Evolutionary conservation across 306 rosid species (phyloP).

Genomic region (Sesbania bispinosa): DNA sequence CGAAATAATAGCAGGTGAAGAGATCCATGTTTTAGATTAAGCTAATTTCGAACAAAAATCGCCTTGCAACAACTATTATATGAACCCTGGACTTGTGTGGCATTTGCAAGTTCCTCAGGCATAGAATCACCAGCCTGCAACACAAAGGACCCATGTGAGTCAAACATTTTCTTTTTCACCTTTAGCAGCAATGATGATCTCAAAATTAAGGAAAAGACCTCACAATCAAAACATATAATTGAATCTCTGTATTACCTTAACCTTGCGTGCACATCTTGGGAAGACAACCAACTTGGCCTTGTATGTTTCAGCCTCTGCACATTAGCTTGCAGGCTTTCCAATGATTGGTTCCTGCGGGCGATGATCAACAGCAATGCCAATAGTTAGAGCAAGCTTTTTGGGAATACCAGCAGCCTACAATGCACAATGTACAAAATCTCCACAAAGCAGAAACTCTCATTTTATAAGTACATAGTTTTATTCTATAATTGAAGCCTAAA

Average conservation of each 20-base stretch:
- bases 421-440: neutral
- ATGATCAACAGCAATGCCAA: conserved; percentile 71
- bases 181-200: neutral
- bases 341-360: conserved; percentile 57
- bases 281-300: conserved; percentile 73
- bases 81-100: no score
- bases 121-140: no score
- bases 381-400: conserved; percentile 60
- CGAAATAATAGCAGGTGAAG: neutral
- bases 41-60: no score
- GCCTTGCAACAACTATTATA: no score
- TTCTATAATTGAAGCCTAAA: neutral
- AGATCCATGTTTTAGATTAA: neutral
- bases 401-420: conserved; percentile 70
- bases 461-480: neutral
- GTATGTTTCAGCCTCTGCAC: conserved; percentile 66
- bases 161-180: no score
- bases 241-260: no score
- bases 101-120: no score
- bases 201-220: neutral
- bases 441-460: neutral
- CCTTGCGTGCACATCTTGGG: conserved; percentile 68
- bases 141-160: no score
- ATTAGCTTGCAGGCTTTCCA: conserved; percentile 56
- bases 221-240: neutral